These are phyloP conservation scores for Calonectria leucothoes DNA, from an alignment of 2,329 filamentous ascomycete species.

Conservation along the genomic window DNA sequence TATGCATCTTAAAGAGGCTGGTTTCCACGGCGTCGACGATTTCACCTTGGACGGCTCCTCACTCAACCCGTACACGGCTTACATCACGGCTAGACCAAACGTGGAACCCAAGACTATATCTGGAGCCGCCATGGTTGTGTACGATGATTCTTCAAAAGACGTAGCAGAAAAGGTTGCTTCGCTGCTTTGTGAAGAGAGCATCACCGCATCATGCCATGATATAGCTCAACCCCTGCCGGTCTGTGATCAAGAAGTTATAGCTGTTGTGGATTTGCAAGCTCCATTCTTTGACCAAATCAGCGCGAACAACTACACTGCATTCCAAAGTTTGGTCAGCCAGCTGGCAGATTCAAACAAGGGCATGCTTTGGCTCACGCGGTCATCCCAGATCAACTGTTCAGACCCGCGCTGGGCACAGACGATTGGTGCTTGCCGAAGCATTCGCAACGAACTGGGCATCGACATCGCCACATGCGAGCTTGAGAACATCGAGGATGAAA, in stretches of 20 bases:
- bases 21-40: conserved; percentile 32
- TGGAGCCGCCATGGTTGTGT: not conserved
- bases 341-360: not conserved
- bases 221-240: not conserved
- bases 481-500: not conserved
- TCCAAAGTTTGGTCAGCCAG: not conserved
- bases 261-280: not conserved
- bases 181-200: not conserved
- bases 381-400: conserved; percentile 37
- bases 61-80: not conserved
- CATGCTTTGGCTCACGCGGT: conserved; percentile 45
- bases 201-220: not conserved
- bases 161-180: not conserved
- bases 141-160: not conserved
- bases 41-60: not conserved
- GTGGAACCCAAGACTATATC: not conserved
- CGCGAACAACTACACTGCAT: not conserved
- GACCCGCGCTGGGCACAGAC: conserved; percentile 42
- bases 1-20: conserved; percentile 36
- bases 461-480: conserved; percentile 46
- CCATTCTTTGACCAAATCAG: not conserved
- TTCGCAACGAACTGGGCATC: conserved; percentile 42
- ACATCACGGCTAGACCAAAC: not conserved
- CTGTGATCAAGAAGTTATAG: not conserved
- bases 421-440: conserved; percentile 40